Evolutionary conservation across 257 asterid species (phyloP), one percentile per base, ranked within the genome.

Genomic region (Nemophila menziesii): DNA sequence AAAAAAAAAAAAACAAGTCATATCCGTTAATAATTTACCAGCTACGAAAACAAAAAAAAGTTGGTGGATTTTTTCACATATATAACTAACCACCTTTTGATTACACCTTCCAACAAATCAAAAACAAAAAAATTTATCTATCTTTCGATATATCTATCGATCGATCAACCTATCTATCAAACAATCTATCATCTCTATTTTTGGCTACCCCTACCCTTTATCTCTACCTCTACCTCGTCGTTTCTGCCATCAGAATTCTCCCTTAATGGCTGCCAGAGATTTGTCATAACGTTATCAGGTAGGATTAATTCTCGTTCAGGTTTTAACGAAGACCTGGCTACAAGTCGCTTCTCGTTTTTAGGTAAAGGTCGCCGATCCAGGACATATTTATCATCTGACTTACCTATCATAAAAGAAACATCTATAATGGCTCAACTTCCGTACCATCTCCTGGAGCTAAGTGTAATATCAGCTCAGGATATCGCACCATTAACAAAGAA

Each of bases 381-480:
- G 15, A 13, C 42, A 37, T 7, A 19, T 13, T 11, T 11, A 13
- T 19, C 42, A 4, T 7, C 42, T 37, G 16, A 36, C 42, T 19
- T 13, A 37, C 8, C 16, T 10, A 19, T 37, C 42, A 37, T 37
- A 1, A 19, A 13, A 13, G 17, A 20, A 20, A 20, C 5, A 34
- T 8, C 13, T 5, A 2, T 0, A 14, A 57, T 57, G 63, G 26
- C 56, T 49, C 44, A 43, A 0, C 39, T 50, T 43, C 56, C 46
- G 0, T 57, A 41, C 41, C 63, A 57, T 17, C 63, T 82, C 61
- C 63, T 82, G 24, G 82, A 82, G 76, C 71, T 82, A 56, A 75
- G 19, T 21, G 33, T 82, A 13, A 67, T 82, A 51, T 79, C 92
- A 3, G 92, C 92, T 22, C 94, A 75, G 48, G 83, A 78, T 21